phyloP scores from a whole-genome alignment of 129 eudicot genomes.

The Apium graveolens region DNA sequence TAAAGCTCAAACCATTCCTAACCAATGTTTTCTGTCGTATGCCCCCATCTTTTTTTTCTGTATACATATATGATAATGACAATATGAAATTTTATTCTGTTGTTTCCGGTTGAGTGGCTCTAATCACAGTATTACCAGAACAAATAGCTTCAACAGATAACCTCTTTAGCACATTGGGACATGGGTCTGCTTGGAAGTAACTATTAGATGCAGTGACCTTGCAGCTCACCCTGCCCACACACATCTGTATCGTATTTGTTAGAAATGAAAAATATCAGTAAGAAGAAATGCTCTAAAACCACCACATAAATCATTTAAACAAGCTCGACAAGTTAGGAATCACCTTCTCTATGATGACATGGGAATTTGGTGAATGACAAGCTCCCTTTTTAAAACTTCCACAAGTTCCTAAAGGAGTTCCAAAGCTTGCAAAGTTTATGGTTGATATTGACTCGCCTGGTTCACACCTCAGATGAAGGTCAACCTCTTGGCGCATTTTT shows the following conservation, averaged over 20 bases:
- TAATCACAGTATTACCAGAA: constrained; percentile 18
- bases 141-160: constrained; percentile 65
- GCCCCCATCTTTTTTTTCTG: neutral
- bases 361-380: constrained; percentile 64
- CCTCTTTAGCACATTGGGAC: constrained; percentile 59
- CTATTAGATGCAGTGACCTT: constrained; percentile 45
- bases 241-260: constrained; percentile 30
- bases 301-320: neutral
- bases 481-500: constrained; percentile 39
- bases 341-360: constrained; percentile 56
- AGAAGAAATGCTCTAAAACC: neutral
- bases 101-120: neutral
- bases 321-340: neutral
- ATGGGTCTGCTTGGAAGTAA: constrained; percentile 59
- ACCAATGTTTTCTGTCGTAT: neutral
- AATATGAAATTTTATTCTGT: neutral
- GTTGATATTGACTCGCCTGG: constrained; percentile 55
- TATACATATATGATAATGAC: constrained; percentile 2
- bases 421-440: constrained; percentile 77
- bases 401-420: constrained; percentile 73
- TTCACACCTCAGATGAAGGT: constrained; percentile 56
- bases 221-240: constrained; percentile 63
- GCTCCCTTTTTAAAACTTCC: constrained; percentile 52
- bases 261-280: neutral
- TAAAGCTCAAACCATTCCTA: neutral